A percentile compares a stretch with the other conserved stretches of the same genome.
phyloP scores from a whole-genome alignment of 1,139 yeast genomes.

The Yamadazyma atlantica region DNA sequence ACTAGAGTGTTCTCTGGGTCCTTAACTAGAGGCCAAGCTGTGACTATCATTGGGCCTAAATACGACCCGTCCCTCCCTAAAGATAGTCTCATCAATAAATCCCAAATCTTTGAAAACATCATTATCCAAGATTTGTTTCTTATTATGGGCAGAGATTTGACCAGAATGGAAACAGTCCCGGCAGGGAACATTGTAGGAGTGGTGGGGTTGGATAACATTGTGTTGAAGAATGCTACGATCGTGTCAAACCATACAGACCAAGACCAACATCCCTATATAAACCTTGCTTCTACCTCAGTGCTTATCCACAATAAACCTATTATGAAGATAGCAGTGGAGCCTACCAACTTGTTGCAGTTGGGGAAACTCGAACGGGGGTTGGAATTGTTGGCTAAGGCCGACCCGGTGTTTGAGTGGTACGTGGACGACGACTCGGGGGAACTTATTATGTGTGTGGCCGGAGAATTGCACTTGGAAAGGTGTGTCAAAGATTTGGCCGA shows the following conservation, averaged over 20 bases:
- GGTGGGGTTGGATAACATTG: slow-evolving; percentile 81
- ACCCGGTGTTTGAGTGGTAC: slow-evolving; percentile 87
- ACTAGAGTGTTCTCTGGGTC: slow-evolving; percentile 89
- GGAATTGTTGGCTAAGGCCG: slow-evolving; percentile 77
- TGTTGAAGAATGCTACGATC: slow-evolving; percentile 85
- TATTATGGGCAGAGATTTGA: slow-evolving; percentile 90
- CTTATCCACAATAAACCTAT: slow-evolving; percentile 75
- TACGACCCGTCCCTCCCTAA: slow-evolving; percentile 70
- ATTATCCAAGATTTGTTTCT: slow-evolving; percentile 69
- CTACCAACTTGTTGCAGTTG: slow-evolving; percentile 80
- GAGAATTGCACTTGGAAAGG: slow-evolving; percentile 89
- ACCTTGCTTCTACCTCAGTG: slow-evolving; percentile 59
- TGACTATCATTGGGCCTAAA: slow-evolving; percentile 82
- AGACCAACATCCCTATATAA: slow-evolving; percentile 61
- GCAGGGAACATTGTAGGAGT: slow-evolving; percentile 96
- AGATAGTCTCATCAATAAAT: slow-evolving; percentile 36
- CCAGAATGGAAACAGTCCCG: slow-evolving; percentile 76
- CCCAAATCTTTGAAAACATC: slow-evolving; percentile 47
- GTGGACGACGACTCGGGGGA: slow-evolving; percentile 86
- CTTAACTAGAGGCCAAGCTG: slow-evolving; percentile 67
- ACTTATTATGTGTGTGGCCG: slow-evolving; percentile 90
- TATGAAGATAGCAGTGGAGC: slow-evolving; percentile 92
- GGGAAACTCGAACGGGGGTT: slow-evolving; percentile 76
- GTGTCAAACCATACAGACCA: slow-evolving; percentile 39
- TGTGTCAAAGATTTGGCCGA: slow-evolving; percentile 86